A percentile compares a stretch with the other conserved stretches of the same genome.
phyloP scores from a whole-genome alignment of 345 rosid species.

The Melaleuca quinquenervia region DNA sequence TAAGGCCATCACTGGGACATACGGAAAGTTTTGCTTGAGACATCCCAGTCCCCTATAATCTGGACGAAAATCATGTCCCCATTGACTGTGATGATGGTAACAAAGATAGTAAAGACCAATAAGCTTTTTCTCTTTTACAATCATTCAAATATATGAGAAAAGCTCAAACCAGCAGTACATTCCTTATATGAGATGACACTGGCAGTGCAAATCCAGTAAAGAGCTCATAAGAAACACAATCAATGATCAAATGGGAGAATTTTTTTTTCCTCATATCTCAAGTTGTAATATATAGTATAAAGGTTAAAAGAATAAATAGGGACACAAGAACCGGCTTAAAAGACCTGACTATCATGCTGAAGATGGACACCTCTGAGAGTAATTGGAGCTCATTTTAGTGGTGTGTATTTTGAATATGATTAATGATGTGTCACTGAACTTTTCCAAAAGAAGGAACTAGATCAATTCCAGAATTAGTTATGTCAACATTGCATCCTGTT shows the following conservation, averaged over 20 bases:
- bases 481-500: not conserved
- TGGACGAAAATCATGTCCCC: slow-evolving; percentile 97
- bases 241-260: too few species aligned
- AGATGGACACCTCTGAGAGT: not conserved
- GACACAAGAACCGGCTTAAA: too few species aligned
- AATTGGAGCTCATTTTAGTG: too few species aligned
- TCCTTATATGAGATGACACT: not conserved
- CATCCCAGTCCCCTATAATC: slow-evolving; percentile 75
- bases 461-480: not conserved
- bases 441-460: not conserved
- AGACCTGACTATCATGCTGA: not conserved
- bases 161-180: not conserved
- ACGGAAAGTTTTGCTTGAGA: slow-evolving; percentile 64
- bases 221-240: not conserved
- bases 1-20: slow-evolving; percentile 76
- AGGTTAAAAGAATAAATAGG: too few species aligned
- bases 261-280: too few species aligned
- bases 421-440: not conserved
- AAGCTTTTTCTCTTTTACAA: not conserved
- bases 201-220: not conserved
- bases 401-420: too few species aligned
- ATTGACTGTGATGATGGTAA: slow-evolving; percentile 43
- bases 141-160: not conserved
- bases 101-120: not conserved
- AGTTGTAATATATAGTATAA: too few species aligned